Conservation (phyloP, 768 basidiomycete genomes). For the Boletus reticuloceps region DNA sequence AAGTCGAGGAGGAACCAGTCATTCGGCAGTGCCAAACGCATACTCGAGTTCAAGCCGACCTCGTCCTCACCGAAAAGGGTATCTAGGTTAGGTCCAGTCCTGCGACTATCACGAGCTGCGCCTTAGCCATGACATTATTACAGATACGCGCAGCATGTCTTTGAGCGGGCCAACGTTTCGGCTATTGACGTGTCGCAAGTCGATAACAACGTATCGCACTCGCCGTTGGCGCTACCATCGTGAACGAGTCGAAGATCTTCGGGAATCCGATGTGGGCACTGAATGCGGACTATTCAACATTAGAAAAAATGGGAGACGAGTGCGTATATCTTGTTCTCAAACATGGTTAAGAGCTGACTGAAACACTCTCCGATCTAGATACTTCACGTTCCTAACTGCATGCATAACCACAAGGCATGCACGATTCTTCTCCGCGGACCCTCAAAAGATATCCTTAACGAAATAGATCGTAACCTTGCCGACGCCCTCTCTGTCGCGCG, state of each 20-base stretch:
- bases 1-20: constrained; percentile 97
- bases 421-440: constrained; percentile 97
- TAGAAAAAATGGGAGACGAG: constrained; percentile 98
- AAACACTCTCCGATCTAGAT: constrained; percentile 44
- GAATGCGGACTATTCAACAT: constrained; percentile 92
- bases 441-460: constrained; percentile 96
- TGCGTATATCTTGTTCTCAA: constrained; percentile 22
- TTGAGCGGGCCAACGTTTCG: constrained; percentile 85
- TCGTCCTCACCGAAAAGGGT: constrained; percentile 97
- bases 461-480: constrained; percentile 95
- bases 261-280: constrained; percentile 90
- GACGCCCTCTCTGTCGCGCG: constrained; percentile 98
- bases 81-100: constrained; percentile 64
- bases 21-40: constrained; percentile 77
- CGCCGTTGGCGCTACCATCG: constrained; percentile 93
- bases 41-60: constrained; percentile 91
- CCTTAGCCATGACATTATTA: background rate
- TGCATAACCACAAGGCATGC: constrained; percentile 93
- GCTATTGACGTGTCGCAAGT: constrained; percentile 96
- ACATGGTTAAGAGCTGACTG: background rate
- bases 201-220: constrained; percentile 98
- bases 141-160: constrained; percentile 93
- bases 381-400: constrained; percentile 96
- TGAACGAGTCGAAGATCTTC: constrained; percentile 93
- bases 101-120: background rate